A percentile compares a stretch with the other conserved stretches of the same genome.
These are phyloP conservation scores for Cnidoscolus chayamansa DNA, from an alignment of 441 rosid genomes.

Conservation along the genomic window DNA sequence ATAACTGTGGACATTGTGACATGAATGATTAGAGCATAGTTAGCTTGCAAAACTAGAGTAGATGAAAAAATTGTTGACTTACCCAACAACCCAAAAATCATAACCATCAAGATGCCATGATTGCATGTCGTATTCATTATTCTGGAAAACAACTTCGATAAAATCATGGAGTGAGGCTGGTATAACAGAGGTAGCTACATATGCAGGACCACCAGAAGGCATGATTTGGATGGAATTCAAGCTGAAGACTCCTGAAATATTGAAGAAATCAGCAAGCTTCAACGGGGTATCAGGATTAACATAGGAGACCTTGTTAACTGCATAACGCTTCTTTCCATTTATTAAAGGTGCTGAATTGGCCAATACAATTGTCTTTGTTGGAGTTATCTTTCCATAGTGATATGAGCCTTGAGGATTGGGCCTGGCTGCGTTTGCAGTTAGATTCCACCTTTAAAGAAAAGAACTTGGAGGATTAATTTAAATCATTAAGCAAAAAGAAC, in stretches of 20 bases:
- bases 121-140: conserved; percentile 64
- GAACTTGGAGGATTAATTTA: not conserved
- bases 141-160: conserved; percentile 72
- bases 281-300: conserved; percentile 73
- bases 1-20: conserved; percentile 38
- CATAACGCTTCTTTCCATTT: conserved; percentile 71
- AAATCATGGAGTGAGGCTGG: conserved; percentile 59
- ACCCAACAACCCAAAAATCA: conserved; percentile 94
- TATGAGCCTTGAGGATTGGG: conserved; percentile 94
- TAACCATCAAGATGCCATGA: conserved; percentile 99
- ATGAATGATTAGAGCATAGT: conserved; percentile 5
- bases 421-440: conserved; percentile 91
- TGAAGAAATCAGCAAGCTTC: conserved; percentile 83
- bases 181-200: conserved; percentile 61
- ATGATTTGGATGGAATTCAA: conserved; percentile 43
- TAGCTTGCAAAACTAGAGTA: not conserved
- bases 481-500: not conserved
- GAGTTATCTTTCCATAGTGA: conserved; percentile 70
- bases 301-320: conserved; percentile 70
- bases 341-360: conserved; percentile 68
- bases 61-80: conserved; percentile 22
- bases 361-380: conserved; percentile 53
- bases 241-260: conserved; percentile 69
- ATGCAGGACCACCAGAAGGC: conserved; percentile 46
- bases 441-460: conserved; percentile 61